These are phyloP conservation scores for Voacanga thouarsii DNA, from an alignment of 257 asterid genomes.

Conservation along the genomic window DNA sequence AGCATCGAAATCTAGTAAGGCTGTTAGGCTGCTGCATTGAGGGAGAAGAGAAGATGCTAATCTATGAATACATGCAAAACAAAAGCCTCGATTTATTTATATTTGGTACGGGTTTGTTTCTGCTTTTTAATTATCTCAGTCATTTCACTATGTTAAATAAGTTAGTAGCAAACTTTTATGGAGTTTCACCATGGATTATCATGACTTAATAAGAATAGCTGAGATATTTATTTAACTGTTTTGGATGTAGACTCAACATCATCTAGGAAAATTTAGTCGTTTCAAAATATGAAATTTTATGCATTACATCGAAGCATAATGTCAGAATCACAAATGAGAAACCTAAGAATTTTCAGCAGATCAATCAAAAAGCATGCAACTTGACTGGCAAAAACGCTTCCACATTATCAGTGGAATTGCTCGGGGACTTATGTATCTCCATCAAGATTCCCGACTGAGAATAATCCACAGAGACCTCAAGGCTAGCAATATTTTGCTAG, in stretches of 20 bases:
- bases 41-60: slow-evolving; percentile 30
- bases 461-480: slow-evolving; percentile 11
- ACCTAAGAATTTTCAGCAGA: background rate
- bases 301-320: background rate
- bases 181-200: background rate
- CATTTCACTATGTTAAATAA: background rate
- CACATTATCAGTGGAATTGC: background rate
- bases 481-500: slow-evolving; percentile 8
- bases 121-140: background rate
- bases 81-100: slow-evolving; percentile 31
- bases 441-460: slow-evolving; percentile 3
- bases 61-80: slow-evolving; percentile 39
- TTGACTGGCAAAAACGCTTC: background rate
- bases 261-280: background rate
- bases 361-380: background rate
- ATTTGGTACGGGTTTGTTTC: slow-evolving; percentile 19
- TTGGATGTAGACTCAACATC: background rate
- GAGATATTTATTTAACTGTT: no score
- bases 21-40: slow-evolving; percentile 38
- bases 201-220: background rate
- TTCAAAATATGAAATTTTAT: background rate
- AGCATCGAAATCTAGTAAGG: slow-evolving; percentile 42
- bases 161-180: background rate
- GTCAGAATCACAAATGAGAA: background rate
- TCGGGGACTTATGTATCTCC: slow-evolving; percentile 1